Evolutionary conservation across 345 rosid genomes (phyloP).

Genomic region (Laguncularia racemosa): DNA sequence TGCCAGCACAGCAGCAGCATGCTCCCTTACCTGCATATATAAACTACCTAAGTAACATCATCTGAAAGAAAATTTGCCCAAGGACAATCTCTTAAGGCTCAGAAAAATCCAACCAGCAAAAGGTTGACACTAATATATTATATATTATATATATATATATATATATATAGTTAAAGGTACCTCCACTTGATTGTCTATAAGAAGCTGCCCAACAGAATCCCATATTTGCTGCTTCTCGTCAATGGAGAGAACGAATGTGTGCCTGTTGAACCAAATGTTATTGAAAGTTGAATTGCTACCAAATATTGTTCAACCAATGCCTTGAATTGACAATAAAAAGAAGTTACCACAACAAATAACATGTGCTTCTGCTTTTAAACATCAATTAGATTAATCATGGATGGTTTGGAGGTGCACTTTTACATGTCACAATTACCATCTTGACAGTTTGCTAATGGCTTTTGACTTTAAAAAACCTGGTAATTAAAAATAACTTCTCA

Average conservation of each 20-base stretch:
- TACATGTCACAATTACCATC: no score
- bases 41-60: background rate
- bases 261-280: slow-evolving; percentile 37
- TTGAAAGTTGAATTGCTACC: slow-evolving; percentile 11
- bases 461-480: no score
- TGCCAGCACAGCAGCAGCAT: slow-evolving; percentile 94
- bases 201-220: slow-evolving; percentile 73
- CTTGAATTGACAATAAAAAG: no score
- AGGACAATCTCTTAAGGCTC: background rate
- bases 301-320: background rate
- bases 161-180: slow-evolving; percentile 33
- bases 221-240: slow-evolving; percentile 71
- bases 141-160: slow-evolving; percentile 2
- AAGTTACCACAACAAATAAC: no score
- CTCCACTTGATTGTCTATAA: slow-evolving; percentile 95
- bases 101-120: background rate
- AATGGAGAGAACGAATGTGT: slow-evolving; percentile 71
- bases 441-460: no score
- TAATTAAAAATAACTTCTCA: no score
- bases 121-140: background rate
- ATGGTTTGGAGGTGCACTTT: no score
- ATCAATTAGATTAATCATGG: no score
- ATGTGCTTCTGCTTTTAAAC: no score
- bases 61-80: background rate
- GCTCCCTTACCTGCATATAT: slow-evolving; percentile 77